These are phyloP conservation scores for Nemophila menziesii DNA, from an alignment of 257 asterid species.

Conservation along the genomic window DNA sequence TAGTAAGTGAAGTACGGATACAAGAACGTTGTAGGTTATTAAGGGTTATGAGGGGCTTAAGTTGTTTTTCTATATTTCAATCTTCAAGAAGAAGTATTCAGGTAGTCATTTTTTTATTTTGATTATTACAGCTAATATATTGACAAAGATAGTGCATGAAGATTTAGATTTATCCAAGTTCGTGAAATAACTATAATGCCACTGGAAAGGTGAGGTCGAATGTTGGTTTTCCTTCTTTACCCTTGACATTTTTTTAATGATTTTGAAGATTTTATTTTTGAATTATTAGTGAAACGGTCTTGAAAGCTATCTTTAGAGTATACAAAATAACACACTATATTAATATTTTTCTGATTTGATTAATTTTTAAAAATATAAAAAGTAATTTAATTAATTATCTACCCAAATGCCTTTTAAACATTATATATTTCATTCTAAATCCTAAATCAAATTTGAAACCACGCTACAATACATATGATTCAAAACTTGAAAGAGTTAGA, in stretches of 20 bases:
- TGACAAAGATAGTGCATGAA: constrained; percentile 58
- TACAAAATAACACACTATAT: no score
- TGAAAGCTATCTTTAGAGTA: no score
- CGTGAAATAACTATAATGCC: constrained; percentile 6
- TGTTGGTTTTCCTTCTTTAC: constrained; percentile 1
- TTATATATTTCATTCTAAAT: no score
- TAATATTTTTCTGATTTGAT: no score
- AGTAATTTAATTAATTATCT: no score
- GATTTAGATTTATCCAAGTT: constrained; percentile 10
- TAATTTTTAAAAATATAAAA: no score
- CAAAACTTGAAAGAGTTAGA: no score
- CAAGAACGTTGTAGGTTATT: constrained; percentile 11
- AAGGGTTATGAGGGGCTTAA: constrained; percentile 22
- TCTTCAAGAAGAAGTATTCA: constrained; percentile 52
- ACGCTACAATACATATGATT: no score
- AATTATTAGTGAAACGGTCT: no score
- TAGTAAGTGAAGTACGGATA: constrained; percentile 16
- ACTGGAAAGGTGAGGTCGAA: constrained; percentile 4
- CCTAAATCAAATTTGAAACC: no score
- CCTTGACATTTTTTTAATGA: not conserved
- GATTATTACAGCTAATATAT: constrained; percentile 63
- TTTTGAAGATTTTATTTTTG: no score
- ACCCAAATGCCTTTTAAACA: no score
- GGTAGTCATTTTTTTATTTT: constrained; percentile 25
- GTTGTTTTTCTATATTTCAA: constrained; percentile 12